These are phyloP conservation scores for Raffaelea albimanens DNA, from an alignment of 2,329 filamentous ascomycete species.

Conservation along the genomic window DNA sequence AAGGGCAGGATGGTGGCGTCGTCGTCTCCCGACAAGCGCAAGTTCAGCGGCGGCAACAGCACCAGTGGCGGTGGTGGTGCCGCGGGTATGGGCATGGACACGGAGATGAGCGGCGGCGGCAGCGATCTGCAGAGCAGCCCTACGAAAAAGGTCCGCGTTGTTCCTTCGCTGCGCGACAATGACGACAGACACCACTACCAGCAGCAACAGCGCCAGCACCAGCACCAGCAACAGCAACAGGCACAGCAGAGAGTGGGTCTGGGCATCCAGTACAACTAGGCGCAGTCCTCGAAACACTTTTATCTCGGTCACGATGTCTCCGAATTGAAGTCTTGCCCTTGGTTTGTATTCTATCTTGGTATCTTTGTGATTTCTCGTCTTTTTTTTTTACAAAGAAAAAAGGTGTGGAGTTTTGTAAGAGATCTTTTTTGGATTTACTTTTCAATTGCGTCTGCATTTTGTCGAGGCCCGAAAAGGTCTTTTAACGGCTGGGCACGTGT, in stretches of 20 bases:
- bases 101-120: slow-evolving; percentile 20
- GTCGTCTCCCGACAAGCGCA: slow-evolving; percentile 38
- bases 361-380: not conserved
- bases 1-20: slow-evolving; percentile 27
- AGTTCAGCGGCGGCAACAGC: slow-evolving; percentile 28
- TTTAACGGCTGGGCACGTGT: too few relatives aligned
- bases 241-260: slow-evolving; percentile 32
- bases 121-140: slow-evolving; percentile 33
- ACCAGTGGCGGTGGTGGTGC: slow-evolving; percentile 19
- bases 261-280: slow-evolving; percentile 39
- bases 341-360: not conserved
- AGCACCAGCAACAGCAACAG: slow-evolving; percentile 3
- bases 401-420: too few relatives aligned
- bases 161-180: slow-evolving; percentile 27
- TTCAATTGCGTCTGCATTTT: too few relatives aligned
- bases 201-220: slow-evolving; percentile 7
- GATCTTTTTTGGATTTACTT: too few relatives aligned
- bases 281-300: too few relatives aligned
- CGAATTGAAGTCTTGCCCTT: not conserved
- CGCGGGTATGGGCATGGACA: slow-evolving; percentile 8
- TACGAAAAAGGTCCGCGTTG: slow-evolving; percentile 40
- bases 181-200: slow-evolving; percentile 14
- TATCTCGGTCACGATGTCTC: too few relatives aligned
- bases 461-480: too few relatives aligned
- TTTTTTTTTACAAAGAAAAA: too few relatives aligned